Evolutionary conservation across 768 basidiomycete species (phyloP).

Genomic region (Calocera viscosa): DNA sequence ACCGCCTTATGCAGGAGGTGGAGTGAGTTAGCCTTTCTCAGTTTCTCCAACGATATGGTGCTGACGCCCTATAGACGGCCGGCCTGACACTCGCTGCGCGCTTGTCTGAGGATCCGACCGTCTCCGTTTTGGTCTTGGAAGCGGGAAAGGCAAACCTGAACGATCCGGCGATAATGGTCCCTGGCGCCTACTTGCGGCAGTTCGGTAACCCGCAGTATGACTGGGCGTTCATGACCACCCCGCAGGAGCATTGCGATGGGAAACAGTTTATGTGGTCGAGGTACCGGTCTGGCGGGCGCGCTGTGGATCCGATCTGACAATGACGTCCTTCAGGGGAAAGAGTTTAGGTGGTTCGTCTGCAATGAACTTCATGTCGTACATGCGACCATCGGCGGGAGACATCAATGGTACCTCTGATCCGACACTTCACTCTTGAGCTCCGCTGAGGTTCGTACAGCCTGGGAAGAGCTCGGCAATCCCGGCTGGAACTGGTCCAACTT

Average conservation of each 20-base stretch:
- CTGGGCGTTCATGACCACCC: conserved; percentile 20
- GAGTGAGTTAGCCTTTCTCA: background rate
- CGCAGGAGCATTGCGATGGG: conserved; percentile 15
- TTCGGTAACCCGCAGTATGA: conserved; percentile 20
- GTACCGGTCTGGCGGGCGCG: conserved; percentile 3
- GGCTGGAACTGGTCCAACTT: conserved; percentile 27
- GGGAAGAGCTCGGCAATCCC: conserved; percentile 20
- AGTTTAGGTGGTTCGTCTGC: conserved; percentile 34
- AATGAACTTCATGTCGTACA: conserved; percentile 31
- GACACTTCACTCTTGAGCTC: conserved; percentile 21
- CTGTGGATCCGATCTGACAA: conserved; percentile 10
- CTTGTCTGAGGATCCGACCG: conserved; percentile 24
- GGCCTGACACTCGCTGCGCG: conserved; percentile 29
- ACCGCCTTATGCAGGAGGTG: conserved; percentile 4
- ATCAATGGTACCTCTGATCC: conserved; percentile 25
- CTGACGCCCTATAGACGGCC: conserved; percentile 12
- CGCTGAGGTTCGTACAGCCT: conserved; percentile 25
- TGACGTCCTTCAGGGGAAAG: conserved; percentile 20
- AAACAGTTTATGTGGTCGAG: conserved; percentile 20
- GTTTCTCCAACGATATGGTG: background rate
- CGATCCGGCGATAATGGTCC: conserved; percentile 27
- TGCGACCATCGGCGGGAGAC: background rate
- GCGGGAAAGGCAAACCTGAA: conserved; percentile 22
- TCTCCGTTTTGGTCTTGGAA: conserved; percentile 25
- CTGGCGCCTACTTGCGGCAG: conserved; percentile 24